A percentile compares a stretch with the other conserved stretches of the same genome.
phyloP scores from a whole-genome alignment of 257 asterid species.

The Mitragyna speciosa region DNA sequence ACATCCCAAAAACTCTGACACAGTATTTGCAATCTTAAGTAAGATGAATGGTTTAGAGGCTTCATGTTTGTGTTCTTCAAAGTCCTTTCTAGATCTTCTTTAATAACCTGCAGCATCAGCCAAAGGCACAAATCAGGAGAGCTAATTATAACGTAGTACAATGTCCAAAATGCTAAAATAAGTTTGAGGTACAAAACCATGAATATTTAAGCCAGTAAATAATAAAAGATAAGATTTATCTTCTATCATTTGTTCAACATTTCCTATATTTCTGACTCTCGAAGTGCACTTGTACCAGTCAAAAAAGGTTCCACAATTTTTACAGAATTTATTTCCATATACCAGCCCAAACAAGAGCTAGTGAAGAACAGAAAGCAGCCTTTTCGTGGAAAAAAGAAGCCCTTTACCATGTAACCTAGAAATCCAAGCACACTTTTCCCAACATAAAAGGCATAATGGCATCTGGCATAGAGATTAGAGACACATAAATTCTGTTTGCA shows the following conservation, averaged over 20 bases:
- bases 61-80: slow-evolving; percentile 94
- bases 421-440: neutral
- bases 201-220: neutral
- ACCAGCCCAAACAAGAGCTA: neutral
- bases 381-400: neutral
- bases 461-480: too few relatives aligned
- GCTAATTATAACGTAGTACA: neutral
- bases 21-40: slow-evolving; percentile 84
- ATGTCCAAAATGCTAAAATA: neutral
- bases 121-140: slow-evolving; percentile 27
- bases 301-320: neutral
- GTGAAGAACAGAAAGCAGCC: neutral
- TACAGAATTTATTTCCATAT: neutral
- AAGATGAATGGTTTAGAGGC: slow-evolving; percentile 84
- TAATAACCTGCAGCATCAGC: slow-evolving; percentile 66
- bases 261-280: neutral
- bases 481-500: neutral
- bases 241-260: neutral
- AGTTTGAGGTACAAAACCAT: neutral
- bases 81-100: slow-evolving; percentile 87
- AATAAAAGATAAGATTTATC: neutral
- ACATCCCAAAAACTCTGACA: slow-evolving; percentile 90
- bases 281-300: neutral
- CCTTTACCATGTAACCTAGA: neutral
- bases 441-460: too few relatives aligned